Evolutionary conservation across 2,329 filamentous ascomycete genomes (phyloP), one percentile per base, ranked within the genome.

Genomic region (Beauveria australis): DNA sequence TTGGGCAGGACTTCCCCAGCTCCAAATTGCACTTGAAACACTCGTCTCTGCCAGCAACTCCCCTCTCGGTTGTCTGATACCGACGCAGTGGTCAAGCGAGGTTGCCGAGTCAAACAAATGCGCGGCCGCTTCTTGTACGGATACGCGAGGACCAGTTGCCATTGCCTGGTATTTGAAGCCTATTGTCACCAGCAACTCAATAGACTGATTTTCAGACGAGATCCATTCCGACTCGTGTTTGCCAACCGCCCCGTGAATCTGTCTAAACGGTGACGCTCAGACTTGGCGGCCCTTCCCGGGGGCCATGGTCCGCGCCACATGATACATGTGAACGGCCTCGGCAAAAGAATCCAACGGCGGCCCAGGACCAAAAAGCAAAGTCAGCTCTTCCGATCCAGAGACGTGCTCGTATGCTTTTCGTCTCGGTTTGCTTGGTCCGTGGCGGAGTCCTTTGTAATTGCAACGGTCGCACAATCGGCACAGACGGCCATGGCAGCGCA

Each of bases 11-110:
- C 18, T 48, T 60, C 61, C 61, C 61, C 61, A 56, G 61, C 46
- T 53, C 56, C 55, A 61, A 62, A 62, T 59, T 54, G 56, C 44
- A 62, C 52, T 44, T 62, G 61, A 62, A 62, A 62, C 61, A 62
- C 41, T 53, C 30, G 60, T 48, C 40, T 52, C 43, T 53, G 22
- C 19, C 30, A 33, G 30, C 12, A 33, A 33, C 10, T 14, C 30
- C 30, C 30, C 10, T 47, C 37, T 61, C 52, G 59, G 59, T 16
- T 55, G 59, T 53, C 43, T 55, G 44, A 61, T 61, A 61, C 59
- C 52, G 59, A 56, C 24, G 49, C 60, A 53, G 47, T 61, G 47
- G 60, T 51, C 44, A 44, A 41, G 41, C 43, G 46, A 49, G 48
- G 40, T 22, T 30, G 40, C 49, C n/a, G 58, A 60, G 58, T 61